Evolutionary conservation across 345 rosid genomes (phyloP).

Genomic region (Citrus unshiu): DNA sequence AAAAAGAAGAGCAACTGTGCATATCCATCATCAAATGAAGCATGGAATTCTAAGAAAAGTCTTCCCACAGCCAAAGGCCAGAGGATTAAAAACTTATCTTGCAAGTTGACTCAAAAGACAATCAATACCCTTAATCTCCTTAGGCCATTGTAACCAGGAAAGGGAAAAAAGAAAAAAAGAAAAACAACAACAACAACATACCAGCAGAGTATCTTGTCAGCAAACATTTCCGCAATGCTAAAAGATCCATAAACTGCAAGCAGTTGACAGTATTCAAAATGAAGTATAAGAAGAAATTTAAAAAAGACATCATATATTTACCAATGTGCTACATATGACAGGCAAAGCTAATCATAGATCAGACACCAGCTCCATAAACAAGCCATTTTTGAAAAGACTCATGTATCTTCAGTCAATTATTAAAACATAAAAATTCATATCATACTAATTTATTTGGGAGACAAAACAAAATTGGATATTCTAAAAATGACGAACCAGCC

Average conservation of each 20-base stretch:
- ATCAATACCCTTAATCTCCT: not conserved
- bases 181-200: slow-evolving; percentile 11
- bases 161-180: too few relatives aligned
- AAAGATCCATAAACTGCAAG: slow-evolving; percentile 91
- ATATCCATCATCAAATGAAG: not conserved
- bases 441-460: not conserved
- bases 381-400: not conserved
- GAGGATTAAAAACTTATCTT: not conserved
- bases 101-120: not conserved
- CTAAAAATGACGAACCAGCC: slow-evolving; percentile 54
- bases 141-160: not conserved
- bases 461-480: not conserved
- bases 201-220: slow-evolving; percentile 74
- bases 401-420: not conserved
- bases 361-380: not conserved
- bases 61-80: not conserved
- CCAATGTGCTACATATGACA: not conserved
- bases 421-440: not conserved
- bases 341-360: not conserved
- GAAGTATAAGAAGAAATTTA: not conserved
- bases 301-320: not conserved
- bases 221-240: slow-evolving; percentile 64
- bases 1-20: not conserved
- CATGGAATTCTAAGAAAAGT: not conserved
- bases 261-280: not conserved